Evolutionary conservation across 768 basidiomycete species (phyloP).

Genomic region (Boletus insuetus): DNA sequence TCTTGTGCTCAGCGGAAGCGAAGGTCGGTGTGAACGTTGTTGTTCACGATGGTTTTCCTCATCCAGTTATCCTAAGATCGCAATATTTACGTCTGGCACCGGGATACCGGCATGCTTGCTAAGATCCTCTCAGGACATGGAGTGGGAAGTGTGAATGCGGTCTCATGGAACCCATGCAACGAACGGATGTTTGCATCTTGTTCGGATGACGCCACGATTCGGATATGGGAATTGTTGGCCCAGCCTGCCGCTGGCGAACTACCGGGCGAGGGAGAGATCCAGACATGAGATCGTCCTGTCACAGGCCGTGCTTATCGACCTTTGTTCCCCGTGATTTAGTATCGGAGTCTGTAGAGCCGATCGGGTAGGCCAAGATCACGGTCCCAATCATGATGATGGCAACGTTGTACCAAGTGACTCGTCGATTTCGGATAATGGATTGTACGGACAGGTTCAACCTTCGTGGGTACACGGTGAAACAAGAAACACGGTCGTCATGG

Average conservation of each 20-base stretch:
- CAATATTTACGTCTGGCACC: slow-evolving; percentile 94
- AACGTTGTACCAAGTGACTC: no score
- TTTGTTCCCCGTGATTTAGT: slow-evolving; percentile 61
- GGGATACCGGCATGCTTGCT: slow-evolving; percentile 77
- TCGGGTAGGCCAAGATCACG: slow-evolving; percentile 6
- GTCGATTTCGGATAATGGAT: no score
- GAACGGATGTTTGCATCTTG: slow-evolving; percentile 94
- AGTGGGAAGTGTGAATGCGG: slow-evolving; percentile 89
- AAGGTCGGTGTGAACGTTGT: slow-evolving; percentile 55
- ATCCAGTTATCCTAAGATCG: slow-evolving; percentile 62
- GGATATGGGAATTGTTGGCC: slow-evolving; percentile 77
- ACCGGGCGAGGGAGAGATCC: slow-evolving; percentile 58
- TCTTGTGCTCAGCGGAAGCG: slow-evolving; percentile 91
- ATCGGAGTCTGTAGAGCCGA: slow-evolving; percentile 58
- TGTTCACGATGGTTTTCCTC: slow-evolving; percentile 4
- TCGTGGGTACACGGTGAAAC: no score
- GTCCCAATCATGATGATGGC: no score
- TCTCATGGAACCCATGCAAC: slow-evolving; percentile 96
- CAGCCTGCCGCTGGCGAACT: slow-evolving; percentile 16
- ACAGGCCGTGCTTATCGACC: slow-evolving; percentile 17
- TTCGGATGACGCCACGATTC: slow-evolving; percentile 90
- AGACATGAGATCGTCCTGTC: slow-evolving; percentile 37
- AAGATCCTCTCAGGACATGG: slow-evolving; percentile 87
- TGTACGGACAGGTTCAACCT: no score
- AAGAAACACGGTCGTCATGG: no score